These are phyloP conservation scores for Fusarium poae DNA, from an alignment of 2,329 filamentous ascomycete species.

Conservation along the genomic window DNA sequence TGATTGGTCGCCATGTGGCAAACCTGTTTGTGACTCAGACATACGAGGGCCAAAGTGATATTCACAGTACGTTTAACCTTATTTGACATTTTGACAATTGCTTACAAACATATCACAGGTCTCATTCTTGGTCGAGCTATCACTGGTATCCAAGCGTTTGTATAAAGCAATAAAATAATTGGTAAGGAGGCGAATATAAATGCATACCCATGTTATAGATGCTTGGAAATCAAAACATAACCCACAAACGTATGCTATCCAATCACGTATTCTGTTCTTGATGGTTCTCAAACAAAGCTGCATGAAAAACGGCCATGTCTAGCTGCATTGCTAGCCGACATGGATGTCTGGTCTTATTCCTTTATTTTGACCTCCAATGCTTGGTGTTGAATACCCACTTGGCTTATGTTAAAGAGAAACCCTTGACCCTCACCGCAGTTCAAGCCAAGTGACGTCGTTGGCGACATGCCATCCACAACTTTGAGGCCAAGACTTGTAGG, in stretches of 20 bases:
- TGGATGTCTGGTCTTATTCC: not conserved
- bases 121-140: slow-evolving; percentile 77
- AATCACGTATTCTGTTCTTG: not conserved
- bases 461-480: slow-evolving; percentile 3
- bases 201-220: slow-evolving; percentile 31
- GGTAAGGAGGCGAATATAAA: slow-evolving; percentile 26
- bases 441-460: slow-evolving; percentile 25
- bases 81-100: slow-evolving; percentile 9
- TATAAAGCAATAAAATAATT: slow-evolving; percentile 55
- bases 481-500: slow-evolving; percentile 1
- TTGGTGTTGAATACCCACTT: slow-evolving; percentile 16
- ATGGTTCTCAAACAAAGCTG: not conserved
- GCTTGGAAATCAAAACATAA: slow-evolving; percentile 38
- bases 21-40: slow-evolving; percentile 98
- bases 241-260: slow-evolving; percentile 1
- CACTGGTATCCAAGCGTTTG: slow-evolving; percentile 84
- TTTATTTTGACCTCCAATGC: slow-evolving; percentile 1
- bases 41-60: slow-evolving; percentile 98
- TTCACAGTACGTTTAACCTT: slow-evolving; percentile 78
- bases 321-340: slow-evolving; percentile 1
- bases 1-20: slow-evolving; percentile 92
- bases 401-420: not conserved
- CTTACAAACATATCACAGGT: slow-evolving; percentile 61
- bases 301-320: not conserved
- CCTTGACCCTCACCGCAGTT: not conserved